Evolutionary conservation across 1,139 yeast species (phyloP), one percentile per base, ranked within the genome.

Genomic region (Sugiyamaella castrensis): DNA sequence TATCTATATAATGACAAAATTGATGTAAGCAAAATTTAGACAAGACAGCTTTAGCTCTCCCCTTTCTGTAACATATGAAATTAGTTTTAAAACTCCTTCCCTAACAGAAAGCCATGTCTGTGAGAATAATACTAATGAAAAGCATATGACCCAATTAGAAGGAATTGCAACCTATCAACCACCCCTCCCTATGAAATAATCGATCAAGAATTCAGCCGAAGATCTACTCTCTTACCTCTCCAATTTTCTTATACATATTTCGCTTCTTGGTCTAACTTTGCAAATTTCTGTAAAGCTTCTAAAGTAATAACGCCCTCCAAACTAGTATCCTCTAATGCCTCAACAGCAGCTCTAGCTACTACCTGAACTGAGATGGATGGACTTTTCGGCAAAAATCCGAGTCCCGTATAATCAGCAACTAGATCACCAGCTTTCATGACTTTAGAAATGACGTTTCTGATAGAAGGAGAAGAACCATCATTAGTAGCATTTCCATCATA

Each of bases 311-410:
- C 78, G 0, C 92, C 94, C 16, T 66, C 68, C 54, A 79, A 76
- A 1, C 64, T 65, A 0, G 65, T 63, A 49, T 81, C 80, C 15
- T 74, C 74, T 34, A 87, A 67, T 37, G 79, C 80, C 40, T 80
- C 77, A 29, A 81, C 71, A 2, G 82, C 71, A 40, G 79, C 78
- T 42, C 69, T 63, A 0, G 92, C 87, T 1, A 88, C 95, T 37
- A 75, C 71, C 55, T 82, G 86, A 0, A 88, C 85, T 1, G 87
- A 75, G 2, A 86, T 71, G 0, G 85, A 31, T 2, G 51, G 51
- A 9, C 32, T 48, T 5, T 32, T 27, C n/a, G 46, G 47, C n/a
- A 43, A 28, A 4, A 34, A 53, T 52, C 80, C 66, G 12, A 71
- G 48, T 42, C 63, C 66, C 26, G 68, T 59, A 43, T 67, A 52